Evolutionary conservation across 1,284 basidiomycete genomes (phyloP).

Genomic region (Phenoliferia sp.): DNA sequence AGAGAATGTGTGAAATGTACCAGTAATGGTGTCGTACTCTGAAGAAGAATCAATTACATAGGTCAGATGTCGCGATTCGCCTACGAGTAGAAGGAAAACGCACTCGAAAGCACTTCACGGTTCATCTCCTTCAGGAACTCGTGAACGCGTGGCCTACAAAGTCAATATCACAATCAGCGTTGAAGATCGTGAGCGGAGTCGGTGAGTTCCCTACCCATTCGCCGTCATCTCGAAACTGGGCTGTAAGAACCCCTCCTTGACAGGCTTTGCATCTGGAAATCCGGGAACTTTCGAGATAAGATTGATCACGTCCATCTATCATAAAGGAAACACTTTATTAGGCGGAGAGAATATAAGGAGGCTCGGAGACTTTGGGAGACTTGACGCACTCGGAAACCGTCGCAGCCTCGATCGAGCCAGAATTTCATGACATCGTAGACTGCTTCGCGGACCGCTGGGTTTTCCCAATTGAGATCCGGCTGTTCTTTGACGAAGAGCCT

Average conservation of each 20-base stretch:
- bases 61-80: too few species aligned
- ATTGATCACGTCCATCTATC: slow-evolving; percentile 4
- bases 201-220: slow-evolving; percentile 31
- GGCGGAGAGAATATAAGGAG: background rate
- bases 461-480: slow-evolving; percentile 76
- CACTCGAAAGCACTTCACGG: background rate
- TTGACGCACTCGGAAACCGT: slow-evolving; percentile 58
- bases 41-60: background rate
- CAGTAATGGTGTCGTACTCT: background rate
- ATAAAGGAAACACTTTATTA: background rate
- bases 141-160: slow-evolving; percentile 54
- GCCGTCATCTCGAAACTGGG: background rate
- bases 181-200: slow-evolving; percentile 7
- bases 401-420: slow-evolving; percentile 67
- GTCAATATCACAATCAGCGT: background rate
- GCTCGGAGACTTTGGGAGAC: too few species aligned
- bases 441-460: slow-evolving; percentile 52
- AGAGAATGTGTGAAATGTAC: background rate
- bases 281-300: slow-evolving; percentile 16
- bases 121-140: slow-evolving; percentile 64
- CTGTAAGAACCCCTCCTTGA: background rate
- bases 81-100: too few species aligned
- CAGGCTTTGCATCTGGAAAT: slow-evolving; percentile 34
- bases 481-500: slow-evolving; percentile 66
- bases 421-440: slow-evolving; percentile 60